Conservation (phyloP, 2,329 filamentous ascomycete genomes). For the Colletotrichum falcatum region DNA sequence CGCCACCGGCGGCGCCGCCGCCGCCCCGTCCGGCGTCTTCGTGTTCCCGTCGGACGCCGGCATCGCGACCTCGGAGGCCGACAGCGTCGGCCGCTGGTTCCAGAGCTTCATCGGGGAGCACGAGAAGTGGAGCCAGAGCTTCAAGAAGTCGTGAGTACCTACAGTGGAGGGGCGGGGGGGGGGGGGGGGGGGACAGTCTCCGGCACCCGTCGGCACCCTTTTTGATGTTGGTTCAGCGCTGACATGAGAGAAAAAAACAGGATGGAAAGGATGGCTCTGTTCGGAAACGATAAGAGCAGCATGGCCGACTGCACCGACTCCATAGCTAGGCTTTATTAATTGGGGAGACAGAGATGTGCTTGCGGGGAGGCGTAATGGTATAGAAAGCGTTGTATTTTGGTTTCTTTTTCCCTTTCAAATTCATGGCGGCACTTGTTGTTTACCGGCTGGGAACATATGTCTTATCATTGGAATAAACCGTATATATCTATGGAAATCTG, state of each 20-base stretch:
- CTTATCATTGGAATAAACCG: no score
- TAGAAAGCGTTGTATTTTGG: no score
- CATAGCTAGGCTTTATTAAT: slow-evolving; percentile 20
- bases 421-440: background rate
- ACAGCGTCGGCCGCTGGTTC: slow-evolving; percentile 49
- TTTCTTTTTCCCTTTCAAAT: background rate
- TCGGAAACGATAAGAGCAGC: slow-evolving; percentile 66
- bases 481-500: background rate
- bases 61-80: slow-evolving; percentile 52
- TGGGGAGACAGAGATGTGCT: background rate
- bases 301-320: slow-evolving; percentile 63
- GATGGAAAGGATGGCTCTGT: slow-evolving; percentile 60
- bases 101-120: slow-evolving; percentile 55
- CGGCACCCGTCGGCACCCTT: no score
- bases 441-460: background rate
- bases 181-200: no score
- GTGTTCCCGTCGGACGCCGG: slow-evolving; percentile 57
- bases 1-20: slow-evolving; percentile 46
- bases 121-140: slow-evolving; percentile 43
- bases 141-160: slow-evolving; percentile 19
- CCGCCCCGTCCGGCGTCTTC: slow-evolving; percentile 52
- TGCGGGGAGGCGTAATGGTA: background rate
- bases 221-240: slow-evolving; percentile 60
- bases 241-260: background rate
- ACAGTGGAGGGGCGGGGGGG: no score